These are phyloP conservation scores for Epithele typhae DNA, from an alignment of 768 basidiomycete species.

Conservation along the genomic window DNA sequence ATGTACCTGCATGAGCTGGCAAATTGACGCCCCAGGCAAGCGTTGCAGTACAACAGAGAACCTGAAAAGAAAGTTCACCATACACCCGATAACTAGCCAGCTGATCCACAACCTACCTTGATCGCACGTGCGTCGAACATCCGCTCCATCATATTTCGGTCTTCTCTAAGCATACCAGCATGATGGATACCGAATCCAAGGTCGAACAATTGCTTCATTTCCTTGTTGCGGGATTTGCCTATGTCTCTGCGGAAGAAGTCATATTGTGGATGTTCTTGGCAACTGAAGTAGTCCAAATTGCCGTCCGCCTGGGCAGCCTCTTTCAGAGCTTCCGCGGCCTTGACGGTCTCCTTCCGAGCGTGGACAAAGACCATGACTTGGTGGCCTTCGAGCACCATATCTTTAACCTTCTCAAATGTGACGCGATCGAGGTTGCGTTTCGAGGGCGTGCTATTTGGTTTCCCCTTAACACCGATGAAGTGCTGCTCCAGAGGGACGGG, in stretches of 20 bases:
- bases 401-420: constrained; percentile 86
- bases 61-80: constrained; percentile 40
- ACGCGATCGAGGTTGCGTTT: constrained; percentile 85
- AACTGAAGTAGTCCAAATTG: constrained; percentile 71
- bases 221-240: constrained; percentile 82
- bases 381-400: constrained; percentile 85
- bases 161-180: constrained; percentile 94
- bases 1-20: constrained; percentile 89
- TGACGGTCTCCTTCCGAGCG: constrained; percentile 96
- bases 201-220: constrained; percentile 94
- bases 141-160: constrained; percentile 92
- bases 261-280: constrained; percentile 77
- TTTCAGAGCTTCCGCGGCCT: constrained; percentile 74
- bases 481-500: constrained; percentile 97
- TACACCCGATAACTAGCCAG: too few species aligned
- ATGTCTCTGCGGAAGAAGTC: constrained; percentile 73
- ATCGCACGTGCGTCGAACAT: constrained; percentile 89
- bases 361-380: constrained; percentile 99
- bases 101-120: constrained; percentile 53
- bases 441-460: constrained; percentile 66
- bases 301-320: constrained; percentile 76
- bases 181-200: constrained; percentile 96
- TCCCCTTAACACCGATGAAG: constrained; percentile 91
- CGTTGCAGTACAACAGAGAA: constrained; percentile 96
- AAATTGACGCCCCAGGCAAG: constrained; percentile 99